Evolutionary conservation across 192 early-diverging fungal genomes (phyloP).

Genomic region (Backusella macrospora): DNA sequence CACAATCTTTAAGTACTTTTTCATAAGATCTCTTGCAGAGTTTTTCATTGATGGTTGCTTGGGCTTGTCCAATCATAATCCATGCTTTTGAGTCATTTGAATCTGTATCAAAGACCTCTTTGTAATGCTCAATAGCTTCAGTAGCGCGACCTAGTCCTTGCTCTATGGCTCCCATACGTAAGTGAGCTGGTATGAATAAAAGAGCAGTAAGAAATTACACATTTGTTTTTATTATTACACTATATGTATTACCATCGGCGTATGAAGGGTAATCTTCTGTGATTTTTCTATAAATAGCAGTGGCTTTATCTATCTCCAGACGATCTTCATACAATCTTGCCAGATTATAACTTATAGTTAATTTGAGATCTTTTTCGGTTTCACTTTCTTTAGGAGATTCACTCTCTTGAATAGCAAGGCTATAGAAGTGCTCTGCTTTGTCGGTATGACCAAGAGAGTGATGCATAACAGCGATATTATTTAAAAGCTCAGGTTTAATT

Average conservation of each 20-base stretch:
- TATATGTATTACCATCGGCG: constrained; percentile 53
- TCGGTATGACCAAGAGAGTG: constrained; percentile 54
- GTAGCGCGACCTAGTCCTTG: constrained; percentile 51
- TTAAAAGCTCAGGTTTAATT: constrained; percentile 68
- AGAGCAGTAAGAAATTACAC: constrained; percentile 4
- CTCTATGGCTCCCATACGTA: constrained; percentile 78
- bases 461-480: constrained; percentile 84
- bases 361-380: constrained; percentile 37
- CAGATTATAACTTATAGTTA: constrained; percentile 77
- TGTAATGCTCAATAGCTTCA: constrained; percentile 64
- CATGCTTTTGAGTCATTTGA: constrained; percentile 63
- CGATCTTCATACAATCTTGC: constrained; percentile 69
- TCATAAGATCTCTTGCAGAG: constrained; percentile 77
- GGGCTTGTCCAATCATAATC: constrained; percentile 75
- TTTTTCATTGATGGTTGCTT: constrained; percentile 60
- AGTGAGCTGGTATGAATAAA: constrained; percentile 50
- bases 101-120: constrained; percentile 63
- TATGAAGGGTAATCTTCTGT: constrained; percentile 69
- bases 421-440: constrained; percentile 48
- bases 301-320: constrained; percentile 59
- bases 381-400: constrained; percentile 32
- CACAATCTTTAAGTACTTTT: constrained; percentile 73
- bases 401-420: constrained; percentile 47
- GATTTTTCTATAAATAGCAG: constrained; percentile 66
- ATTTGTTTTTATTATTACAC: constrained; percentile 16